Conservation (phyloP, 345 rosid genomes). For the Lepidium aucheri region DNA sequence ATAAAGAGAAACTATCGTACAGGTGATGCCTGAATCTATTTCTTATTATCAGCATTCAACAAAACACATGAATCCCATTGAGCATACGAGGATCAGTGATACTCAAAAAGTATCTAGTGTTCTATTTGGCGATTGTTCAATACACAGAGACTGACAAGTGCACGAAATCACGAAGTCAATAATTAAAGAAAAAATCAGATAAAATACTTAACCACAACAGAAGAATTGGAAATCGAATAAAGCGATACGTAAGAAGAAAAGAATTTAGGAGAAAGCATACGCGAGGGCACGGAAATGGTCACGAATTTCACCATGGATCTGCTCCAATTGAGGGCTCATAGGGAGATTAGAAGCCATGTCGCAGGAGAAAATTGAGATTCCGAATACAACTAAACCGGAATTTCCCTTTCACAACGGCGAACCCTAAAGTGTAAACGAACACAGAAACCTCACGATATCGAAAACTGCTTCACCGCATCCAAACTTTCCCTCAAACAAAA, state of each 20-base stretch:
- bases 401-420: neutral
- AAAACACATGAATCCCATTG: neutral
- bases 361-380: slow-evolving; percentile 32
- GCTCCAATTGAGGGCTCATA: slow-evolving; percentile 89
- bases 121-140: neutral
- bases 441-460: neutral
- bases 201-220: too few species aligned
- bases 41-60: neutral
- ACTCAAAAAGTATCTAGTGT: neutral
- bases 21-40: neutral
- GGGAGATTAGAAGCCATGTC: slow-evolving; percentile 55
- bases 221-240: too few species aligned
- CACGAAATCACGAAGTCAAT: too few species aligned
- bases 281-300: slow-evolving; percentile 89
- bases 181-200: neutral
- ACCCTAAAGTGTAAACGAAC: neutral
- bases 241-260: neutral
- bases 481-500: neutral
- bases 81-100: neutral
- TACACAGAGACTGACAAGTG: neutral
- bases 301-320: slow-evolving; percentile 94
- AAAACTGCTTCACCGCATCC: slow-evolving; percentile 7
- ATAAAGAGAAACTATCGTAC: neutral
- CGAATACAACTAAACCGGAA: slow-evolving; percentile 16
- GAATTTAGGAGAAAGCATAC: slow-evolving; percentile 29